Conservation (phyloP, 352 stramenopile species). For the Phytopythium montanum region DNA sequence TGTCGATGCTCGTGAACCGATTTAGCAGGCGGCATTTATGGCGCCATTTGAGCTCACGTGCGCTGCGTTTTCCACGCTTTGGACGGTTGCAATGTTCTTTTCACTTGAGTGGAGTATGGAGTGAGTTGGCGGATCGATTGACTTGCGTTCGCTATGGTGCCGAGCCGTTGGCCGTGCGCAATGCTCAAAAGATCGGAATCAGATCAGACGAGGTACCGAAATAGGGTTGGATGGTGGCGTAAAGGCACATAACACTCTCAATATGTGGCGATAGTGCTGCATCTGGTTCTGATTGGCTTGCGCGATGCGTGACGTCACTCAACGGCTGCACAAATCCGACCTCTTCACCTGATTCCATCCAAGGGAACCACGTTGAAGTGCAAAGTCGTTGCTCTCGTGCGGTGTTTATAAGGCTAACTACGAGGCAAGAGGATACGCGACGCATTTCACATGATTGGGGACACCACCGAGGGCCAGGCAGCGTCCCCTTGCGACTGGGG, state of each 20-base stretch:
- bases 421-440: background rate
- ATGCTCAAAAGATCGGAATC: constrained; percentile 4
- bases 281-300: background rate
- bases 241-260: background rate
- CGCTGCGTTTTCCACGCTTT: background rate
- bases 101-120: background rate
- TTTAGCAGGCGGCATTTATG: background rate
- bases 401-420: background rate
- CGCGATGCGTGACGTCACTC: background rate
- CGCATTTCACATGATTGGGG: background rate
- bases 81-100: background rate
- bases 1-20: too few species aligned
- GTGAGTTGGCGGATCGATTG: background rate
- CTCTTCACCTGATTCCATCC: background rate
- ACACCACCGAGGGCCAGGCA: background rate
- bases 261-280: background rate
- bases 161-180: background rate
- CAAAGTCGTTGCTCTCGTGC: background rate
- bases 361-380: constrained; percentile 1
- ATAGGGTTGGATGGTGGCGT: background rate
- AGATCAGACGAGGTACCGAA: background rate
- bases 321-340: background rate
- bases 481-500: constrained; percentile 1
- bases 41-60: background rate
- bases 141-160: background rate